A percentile compares a stretch with the other conserved stretches of the same genome.
These are phyloP conservation scores for Rhizopus microsporus DNA, from an alignment of 371 early-diverging fungal species.

Conservation along the genomic window DNA sequence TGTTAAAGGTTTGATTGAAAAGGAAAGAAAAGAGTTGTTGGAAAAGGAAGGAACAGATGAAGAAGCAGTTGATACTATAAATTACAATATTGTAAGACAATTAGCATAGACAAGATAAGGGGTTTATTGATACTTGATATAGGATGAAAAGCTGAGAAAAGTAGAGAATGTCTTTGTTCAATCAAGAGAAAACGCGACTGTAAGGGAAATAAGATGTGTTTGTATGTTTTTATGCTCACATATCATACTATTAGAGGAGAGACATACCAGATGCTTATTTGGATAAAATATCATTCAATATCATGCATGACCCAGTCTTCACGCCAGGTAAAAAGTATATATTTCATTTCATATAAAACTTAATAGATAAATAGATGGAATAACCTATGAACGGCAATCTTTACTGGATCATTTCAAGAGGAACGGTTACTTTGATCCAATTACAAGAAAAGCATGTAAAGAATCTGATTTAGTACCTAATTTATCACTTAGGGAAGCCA, in stretches of 20 bases:
- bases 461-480: conserved; percentile 72
- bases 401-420: conserved; percentile 69
- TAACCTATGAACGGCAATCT: conserved; percentile 72
- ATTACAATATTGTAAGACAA: conserved; percentile 38
- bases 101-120: too few species aligned
- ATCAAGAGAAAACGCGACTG: conserved; percentile 49
- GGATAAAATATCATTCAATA: conserved; percentile 53
- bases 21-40: conserved; percentile 47
- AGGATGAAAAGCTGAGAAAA: conserved; percentile 44
- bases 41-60: conserved; percentile 23
- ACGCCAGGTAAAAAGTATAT: conserved; percentile 40
- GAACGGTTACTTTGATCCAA: conserved; percentile 78
- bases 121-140: neutral
- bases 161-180: conserved; percentile 50
- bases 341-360: neutral
- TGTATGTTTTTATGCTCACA: neutral
- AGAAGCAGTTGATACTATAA: conserved; percentile 41
- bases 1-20: conserved; percentile 58
- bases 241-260: conserved; percentile 27
- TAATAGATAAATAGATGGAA: conserved; percentile 36
- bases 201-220: conserved; percentile 7
- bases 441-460: conserved; percentile 64
- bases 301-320: conserved; percentile 55
- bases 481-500: conserved; percentile 70
- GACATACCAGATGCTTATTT: conserved; percentile 54